Base-by-base conservation (phyloP, 495 filamentous ascomycete species). In the Apiosordaria backusii region DNA sequence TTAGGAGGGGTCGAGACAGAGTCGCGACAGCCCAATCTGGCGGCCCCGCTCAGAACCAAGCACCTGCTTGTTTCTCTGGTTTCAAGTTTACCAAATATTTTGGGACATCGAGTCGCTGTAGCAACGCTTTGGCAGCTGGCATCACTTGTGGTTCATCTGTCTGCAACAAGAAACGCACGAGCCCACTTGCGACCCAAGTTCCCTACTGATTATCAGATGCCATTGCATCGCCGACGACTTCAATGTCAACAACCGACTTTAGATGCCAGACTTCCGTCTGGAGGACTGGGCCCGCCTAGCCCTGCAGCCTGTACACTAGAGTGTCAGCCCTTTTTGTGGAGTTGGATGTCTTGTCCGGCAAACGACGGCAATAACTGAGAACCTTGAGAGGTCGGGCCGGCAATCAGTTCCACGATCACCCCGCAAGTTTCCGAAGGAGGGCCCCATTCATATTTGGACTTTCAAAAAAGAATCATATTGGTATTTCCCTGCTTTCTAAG, bases 401-500 rank as follows among this genome's bases (percentile, higher is more conserved):
- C 35, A 45, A 45, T 45, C 9, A 13, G 35, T 7, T 45, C 35
- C 35, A 45, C 35, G 35, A 45, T 0, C 35, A 45, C 35, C 35
- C 35, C 35, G 35, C 35, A 45, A 9, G 0, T 45, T 45, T 13
- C 35, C 35, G 35, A 45, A 35, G 3, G 35, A 45, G 35, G 54
- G 18, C 10, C n/a, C 35, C 35, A 45, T 45, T 15, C 35, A 9
- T 13, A 15, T 1, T 45, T 45, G 35, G 35, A 45, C 35, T 45
- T 45, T 45, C 9, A 61, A 61, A 45, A 50, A 22, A 16, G 50
- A 35, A 6, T 21, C 18, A 45, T 50, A 55, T 62, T 72, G 68
- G 68, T 73, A 74, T 75, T 73, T 66, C 58, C 53, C 67, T 53
- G 58, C 19, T 71, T 66, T 67, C 65, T 57, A 72, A 55, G 64